Base-by-base conservation (phyloP, 441 rosid species). In the Flueggea neowawraea region DNA sequence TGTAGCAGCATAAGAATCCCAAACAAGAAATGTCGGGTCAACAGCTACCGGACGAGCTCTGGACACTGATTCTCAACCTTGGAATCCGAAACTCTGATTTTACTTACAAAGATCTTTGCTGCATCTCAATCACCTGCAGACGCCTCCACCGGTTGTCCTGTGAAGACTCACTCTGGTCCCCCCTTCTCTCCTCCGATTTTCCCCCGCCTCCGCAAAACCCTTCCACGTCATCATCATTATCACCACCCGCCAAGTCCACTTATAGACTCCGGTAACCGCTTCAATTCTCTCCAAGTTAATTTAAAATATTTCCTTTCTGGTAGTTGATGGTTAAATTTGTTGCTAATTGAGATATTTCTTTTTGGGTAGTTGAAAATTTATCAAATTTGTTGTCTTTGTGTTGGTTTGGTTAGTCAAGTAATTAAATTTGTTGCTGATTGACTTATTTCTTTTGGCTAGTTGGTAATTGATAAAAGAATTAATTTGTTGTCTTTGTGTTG, bases 91-190 rank as follows among this genome's bases (percentile, higher is more conserved):
- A 64, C 12, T 74, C 77, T 6, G 53, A 69, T 15, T 77, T 85
- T 58, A 66, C 62, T 15, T 82, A 57, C 74, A 85, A 77, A 71
- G 97, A 90, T 60, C 80, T 94, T 14, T 90, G 97, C 17, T 71
- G 90, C 73, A 53, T 90, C 75, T 85, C 98, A 6, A 91, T 94
- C 81, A 69, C 86, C 67, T 81, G 95, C 72, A 73, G 79, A n/a
- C 87, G 89, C 65, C 92, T 87, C 68, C 80, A 36, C 69, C 85
- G 90, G 6, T 80, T 94, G 49, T 85, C 93, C 65, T 31, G 43
- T 6, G 93, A 90, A 53, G 83, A 84, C 77, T 69, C 84, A 6
- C 74, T 90, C 74, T 94, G 93, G 96, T 73, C 74, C 52, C 68
- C 12, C 62, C 72, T 89, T 14, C 79, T 89, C 66, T 64, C 80